Evolutionary conservation across 2,329 filamentous ascomycete genomes (phyloP).

Genomic region (Pseudogymnoascus pannorum): DNA sequence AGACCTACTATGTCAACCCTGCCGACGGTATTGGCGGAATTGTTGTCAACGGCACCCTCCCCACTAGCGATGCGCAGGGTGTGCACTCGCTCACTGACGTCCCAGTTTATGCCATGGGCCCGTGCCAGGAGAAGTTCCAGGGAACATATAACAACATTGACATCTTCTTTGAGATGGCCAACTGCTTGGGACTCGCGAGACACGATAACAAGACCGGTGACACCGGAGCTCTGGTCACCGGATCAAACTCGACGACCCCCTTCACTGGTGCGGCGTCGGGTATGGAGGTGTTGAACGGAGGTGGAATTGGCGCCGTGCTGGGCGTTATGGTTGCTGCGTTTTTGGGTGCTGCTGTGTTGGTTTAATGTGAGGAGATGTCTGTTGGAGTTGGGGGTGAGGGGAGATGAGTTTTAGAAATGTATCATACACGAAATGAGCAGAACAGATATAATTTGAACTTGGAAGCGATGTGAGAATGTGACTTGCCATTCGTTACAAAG

Average conservation of each 20-base stretch:
- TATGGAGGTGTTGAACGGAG: not conserved
- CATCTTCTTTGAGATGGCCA: slow-evolving; percentile 62
- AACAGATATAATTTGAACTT: not conserved
- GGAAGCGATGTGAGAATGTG: not conserved
- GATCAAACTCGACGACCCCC: too few relatives aligned
- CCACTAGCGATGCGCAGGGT: slow-evolving; percentile 55
- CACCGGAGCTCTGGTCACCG: not conserved
- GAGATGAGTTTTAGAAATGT: not conserved
- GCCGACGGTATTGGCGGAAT: slow-evolving; percentile 60
- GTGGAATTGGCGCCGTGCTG: not conserved
- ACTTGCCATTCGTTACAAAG: not conserved
- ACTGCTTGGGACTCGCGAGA: slow-evolving; percentile 23
- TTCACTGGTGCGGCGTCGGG: not conserved
- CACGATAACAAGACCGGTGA: slow-evolving; percentile 13
- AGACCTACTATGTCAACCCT: slow-evolving; percentile 56
- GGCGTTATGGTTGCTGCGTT: not conserved
- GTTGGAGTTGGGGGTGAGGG: not conserved
- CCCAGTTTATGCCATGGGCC: slow-evolving; percentile 69
- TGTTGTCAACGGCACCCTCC: slow-evolving; percentile 68
- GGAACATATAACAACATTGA: slow-evolving; percentile 66
- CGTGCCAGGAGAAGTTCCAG: slow-evolving; percentile 69
- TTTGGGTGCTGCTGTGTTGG: not conserved
- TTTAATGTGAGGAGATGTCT: not conserved
- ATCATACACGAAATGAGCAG: not conserved
- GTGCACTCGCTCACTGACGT: slow-evolving; percentile 75